A percentile compares a stretch with the other conserved stretches of the same genome.
phyloP scores from a whole-genome alignment of 108 stramenopile species.

The Asterionellopsis glacialis region DNA sequence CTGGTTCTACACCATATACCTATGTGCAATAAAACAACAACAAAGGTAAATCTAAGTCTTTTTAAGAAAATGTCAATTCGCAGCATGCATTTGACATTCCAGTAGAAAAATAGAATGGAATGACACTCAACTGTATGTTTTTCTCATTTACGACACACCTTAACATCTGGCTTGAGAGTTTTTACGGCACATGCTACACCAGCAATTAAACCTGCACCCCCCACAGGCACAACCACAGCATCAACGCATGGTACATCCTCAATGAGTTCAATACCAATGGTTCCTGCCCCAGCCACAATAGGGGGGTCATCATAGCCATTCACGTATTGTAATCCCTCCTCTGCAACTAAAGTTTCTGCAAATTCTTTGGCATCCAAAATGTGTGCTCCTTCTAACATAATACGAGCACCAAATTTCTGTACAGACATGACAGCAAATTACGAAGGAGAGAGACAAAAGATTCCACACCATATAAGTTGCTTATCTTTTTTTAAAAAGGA shows the following conservation, averaged over 20 bases:
- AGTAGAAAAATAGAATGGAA: too few relatives aligned
- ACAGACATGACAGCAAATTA: not conserved
- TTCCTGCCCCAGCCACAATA: constrained; percentile 95
- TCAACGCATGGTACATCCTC: constrained; percentile 94
- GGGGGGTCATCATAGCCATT: constrained; percentile 98
- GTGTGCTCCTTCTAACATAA: constrained; percentile 89
- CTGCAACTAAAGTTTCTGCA: constrained; percentile 60
- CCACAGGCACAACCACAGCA: constrained; percentile 91
- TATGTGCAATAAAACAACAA: constrained; percentile 7
- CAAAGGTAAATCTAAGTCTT: not conserved
- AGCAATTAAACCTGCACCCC: constrained; percentile 94
- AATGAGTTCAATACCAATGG: constrained; percentile 95
- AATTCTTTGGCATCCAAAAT: constrained; percentile 89
- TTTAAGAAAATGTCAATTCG: not conserved
- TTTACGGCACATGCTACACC: constrained; percentile 93
- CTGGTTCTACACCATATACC: constrained; percentile 93
- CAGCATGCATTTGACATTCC: too few relatives aligned
- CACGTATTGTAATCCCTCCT: constrained; percentile 72
- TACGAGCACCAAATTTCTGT: constrained; percentile 86
- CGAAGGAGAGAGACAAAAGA: not conserved
- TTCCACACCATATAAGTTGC: not conserved
- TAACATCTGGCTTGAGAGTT: constrained; percentile 83
- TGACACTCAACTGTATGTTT: too few relatives aligned
- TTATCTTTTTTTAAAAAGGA: too few relatives aligned
- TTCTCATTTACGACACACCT: too few relatives aligned